Percentiles rank a stretch among this genome's conserved stretches.
phyloP scores from a whole-genome alignment of 208 protist species.

The Crithidia brevicula region DNA sequence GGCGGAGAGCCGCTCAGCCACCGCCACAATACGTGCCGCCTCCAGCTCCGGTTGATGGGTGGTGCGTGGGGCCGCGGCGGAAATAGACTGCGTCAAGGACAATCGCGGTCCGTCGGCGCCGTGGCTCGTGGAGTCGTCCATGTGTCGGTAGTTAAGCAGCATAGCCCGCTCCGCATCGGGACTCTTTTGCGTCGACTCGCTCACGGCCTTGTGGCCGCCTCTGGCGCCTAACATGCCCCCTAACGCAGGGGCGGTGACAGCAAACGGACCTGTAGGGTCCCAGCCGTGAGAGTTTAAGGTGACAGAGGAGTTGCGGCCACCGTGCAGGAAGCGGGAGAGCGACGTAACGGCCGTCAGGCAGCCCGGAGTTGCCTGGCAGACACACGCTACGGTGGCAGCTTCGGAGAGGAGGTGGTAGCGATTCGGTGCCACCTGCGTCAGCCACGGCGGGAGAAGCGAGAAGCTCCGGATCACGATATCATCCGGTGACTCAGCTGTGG shows the following conservation, averaged over 20 bases:
- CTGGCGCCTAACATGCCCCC: no score
- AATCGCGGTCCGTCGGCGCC: background rate
- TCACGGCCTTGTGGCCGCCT: no score
- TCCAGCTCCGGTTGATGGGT: background rate
- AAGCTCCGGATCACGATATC: slow-evolving; percentile 61
- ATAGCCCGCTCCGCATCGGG: background rate
- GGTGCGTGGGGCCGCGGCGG: background rate
- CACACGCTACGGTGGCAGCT: background rate
- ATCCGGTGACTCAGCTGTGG: background rate
- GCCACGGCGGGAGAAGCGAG: slow-evolving; percentile 53
- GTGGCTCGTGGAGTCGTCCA: background rate
- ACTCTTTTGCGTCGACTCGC: no score
- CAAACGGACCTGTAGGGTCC: background rate
- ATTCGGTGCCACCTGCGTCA: slow-evolving; percentile 37
- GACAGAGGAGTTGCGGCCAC: slow-evolving; percentile 1
- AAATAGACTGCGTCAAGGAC: background rate
- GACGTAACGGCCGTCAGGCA: slow-evolving; percentile 25
- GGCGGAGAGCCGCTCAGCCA: slow-evolving; percentile 15
- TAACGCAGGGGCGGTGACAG: background rate
- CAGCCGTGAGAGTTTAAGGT: background rate
- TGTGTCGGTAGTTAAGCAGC: background rate
- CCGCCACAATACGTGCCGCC: background rate
- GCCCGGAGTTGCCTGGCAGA: slow-evolving; percentile 26
- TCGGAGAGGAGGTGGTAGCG: slow-evolving; percentile 45
- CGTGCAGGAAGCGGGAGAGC: slow-evolving; percentile 16